Conservation (phyloP, 1,284 basidiomycete genomes). For the Amylostereum chailletii region DNA sequence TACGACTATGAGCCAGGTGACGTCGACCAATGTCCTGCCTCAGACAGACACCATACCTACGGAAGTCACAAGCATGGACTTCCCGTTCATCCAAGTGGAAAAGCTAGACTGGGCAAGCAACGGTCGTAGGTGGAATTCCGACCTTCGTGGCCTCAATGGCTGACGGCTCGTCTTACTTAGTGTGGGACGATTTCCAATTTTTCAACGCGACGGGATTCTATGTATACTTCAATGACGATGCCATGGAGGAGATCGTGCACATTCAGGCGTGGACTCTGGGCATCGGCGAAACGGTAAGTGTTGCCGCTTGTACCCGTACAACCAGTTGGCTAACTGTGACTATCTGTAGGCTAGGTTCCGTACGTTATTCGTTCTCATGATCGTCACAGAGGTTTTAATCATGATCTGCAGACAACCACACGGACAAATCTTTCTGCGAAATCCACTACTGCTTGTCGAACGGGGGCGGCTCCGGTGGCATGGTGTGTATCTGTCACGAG, state of each 20-base stretch:
- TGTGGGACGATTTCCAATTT: slow-evolving; percentile 20
- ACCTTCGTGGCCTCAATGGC: background rate
- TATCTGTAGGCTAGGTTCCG: background rate
- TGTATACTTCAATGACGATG: slow-evolving; percentile 20
- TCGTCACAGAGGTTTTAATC: background rate
- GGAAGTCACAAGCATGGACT: slow-evolving; percentile 14
- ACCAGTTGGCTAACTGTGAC: background rate
- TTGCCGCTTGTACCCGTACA: background rate
- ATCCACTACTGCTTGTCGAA: slow-evolving; percentile 22
- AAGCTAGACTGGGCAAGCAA: slow-evolving; percentile 17
- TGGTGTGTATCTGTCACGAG: slow-evolving; percentile 10
- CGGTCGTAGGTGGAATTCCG: background rate
- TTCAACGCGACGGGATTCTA: slow-evolving; percentile 23
- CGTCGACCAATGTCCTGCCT: slow-evolving; percentile 15
- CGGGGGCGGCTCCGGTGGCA: slow-evolving; percentile 18
- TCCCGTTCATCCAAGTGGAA: slow-evolving; percentile 21
- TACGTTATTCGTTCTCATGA: background rate
- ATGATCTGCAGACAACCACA: slow-evolving; percentile 13
- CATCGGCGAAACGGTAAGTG: slow-evolving; percentile 14
- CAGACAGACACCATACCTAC: slow-evolving; percentile 5
- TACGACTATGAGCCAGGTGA: slow-evolving; percentile 14
- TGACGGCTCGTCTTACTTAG: background rate
- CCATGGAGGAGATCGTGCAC: slow-evolving; percentile 16
- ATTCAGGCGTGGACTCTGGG: slow-evolving; percentile 23
- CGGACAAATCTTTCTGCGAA: slow-evolving; percentile 16